These are phyloP conservation scores for Scorias spongiosa DNA, from an alignment of 2,329 filamentous ascomycete species.

Conservation along the genomic window DNA sequence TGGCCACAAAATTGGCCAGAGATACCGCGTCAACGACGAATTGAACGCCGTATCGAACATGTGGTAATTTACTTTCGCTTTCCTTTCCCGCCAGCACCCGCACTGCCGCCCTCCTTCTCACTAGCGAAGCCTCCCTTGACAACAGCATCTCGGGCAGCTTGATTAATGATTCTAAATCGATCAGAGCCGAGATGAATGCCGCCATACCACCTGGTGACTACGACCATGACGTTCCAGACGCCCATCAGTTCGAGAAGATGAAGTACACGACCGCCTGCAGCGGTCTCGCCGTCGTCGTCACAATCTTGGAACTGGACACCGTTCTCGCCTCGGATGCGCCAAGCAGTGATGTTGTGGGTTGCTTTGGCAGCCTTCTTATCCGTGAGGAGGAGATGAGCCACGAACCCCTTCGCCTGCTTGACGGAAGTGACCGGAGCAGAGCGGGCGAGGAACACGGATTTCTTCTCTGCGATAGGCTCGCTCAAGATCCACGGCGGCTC, in stretches of 20 bases:
- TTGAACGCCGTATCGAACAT: too few species aligned
- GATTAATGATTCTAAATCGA: constrained; percentile 81
- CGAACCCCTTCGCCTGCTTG: constrained; percentile 51
- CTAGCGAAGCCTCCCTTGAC: constrained; percentile 57
- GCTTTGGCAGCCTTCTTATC: constrained; percentile 77
- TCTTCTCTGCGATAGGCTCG: constrained; percentile 60
- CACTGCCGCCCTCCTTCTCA: constrained; percentile 28
- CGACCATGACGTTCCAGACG: constrained; percentile 80
- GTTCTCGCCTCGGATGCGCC: constrained; percentile 55
- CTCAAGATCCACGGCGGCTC: constrained; percentile 58
- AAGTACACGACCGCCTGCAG: constrained; percentile 69
- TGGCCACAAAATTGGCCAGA: too few species aligned
- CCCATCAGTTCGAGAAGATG: constrained; percentile 93
- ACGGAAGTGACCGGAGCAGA: constrained; percentile 55
- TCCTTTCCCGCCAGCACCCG: constrained; percentile 7
- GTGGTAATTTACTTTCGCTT: constrained; percentile 8
- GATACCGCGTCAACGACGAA: too few species aligned
- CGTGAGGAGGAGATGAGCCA: constrained; percentile 61
- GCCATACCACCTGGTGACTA: constrained; percentile 92
- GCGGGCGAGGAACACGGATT: constrained; percentile 75
- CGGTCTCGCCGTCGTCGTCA: constrained; percentile 90
- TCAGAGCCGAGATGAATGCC: constrained; percentile 79
- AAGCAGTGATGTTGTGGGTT: constrained; percentile 91
- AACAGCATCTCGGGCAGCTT: constrained; percentile 68
- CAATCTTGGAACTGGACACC: constrained; percentile 62